These are phyloP conservation scores for Diospyros kaki DNA, from an alignment of 148 eudicot species.

Conservation along the genomic window DNA sequence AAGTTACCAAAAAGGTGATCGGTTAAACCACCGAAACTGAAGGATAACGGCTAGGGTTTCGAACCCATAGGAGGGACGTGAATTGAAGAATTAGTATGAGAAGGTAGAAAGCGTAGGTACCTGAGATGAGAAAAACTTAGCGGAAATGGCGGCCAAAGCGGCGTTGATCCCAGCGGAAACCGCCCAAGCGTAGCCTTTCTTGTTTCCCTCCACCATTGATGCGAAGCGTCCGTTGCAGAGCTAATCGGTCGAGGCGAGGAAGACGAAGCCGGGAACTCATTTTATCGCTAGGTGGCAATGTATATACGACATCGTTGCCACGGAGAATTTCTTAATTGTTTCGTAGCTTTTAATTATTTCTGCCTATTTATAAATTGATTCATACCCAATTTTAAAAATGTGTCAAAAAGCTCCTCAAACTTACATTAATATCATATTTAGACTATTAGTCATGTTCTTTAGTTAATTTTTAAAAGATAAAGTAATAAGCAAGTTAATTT, in stretches of 20 bases:
- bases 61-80: not conserved
- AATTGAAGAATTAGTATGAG: not conserved
- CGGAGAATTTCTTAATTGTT: no score
- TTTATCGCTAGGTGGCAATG: not conserved
- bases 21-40: not conserved
- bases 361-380: no score
- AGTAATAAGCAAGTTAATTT: no score
- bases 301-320: not conserved
- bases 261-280: not conserved
- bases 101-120: conserved; percentile 12
- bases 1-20: no score
- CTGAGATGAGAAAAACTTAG: conserved; percentile 64
- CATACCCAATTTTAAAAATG: no score
- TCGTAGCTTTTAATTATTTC: no score
- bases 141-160: conserved; percentile 87
- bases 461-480: no score
- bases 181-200: conserved; percentile 81
- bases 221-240: not conserved
- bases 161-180: conserved; percentile 74
- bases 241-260: not conserved
- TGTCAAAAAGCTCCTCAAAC: no score
- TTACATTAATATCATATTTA: no score
- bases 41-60: conserved; percentile 12
- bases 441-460: no score
- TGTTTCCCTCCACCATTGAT: conserved; percentile 11